These are phyloP conservation scores for Leccinum proximum DNA, from an alignment of 1,284 basidiomycete species.

Conservation along the genomic window DNA sequence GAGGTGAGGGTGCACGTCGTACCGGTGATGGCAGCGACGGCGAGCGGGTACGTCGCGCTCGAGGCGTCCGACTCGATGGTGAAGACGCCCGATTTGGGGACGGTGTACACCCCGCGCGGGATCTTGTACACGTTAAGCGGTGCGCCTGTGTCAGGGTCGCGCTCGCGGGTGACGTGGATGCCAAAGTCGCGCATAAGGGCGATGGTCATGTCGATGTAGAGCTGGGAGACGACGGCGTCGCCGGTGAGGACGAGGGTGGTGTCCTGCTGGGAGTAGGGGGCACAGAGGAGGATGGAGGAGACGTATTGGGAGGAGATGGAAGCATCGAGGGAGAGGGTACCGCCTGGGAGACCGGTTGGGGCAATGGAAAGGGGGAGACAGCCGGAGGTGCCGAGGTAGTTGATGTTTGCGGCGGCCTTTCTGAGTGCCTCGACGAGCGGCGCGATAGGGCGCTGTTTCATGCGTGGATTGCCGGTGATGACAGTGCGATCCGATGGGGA, in stretches of 20 bases:
- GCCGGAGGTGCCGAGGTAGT: conserved; percentile 78
- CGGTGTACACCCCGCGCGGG: conserved; percentile 77
- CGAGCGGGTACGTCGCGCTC: conserved; percentile 95
- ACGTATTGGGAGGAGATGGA: conserved; percentile 99
- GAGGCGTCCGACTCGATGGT: conserved; percentile 96
- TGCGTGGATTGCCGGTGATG: conserved; percentile 96
- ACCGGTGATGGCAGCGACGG: conserved; percentile 95
- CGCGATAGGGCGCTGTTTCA: conserved; percentile 97
- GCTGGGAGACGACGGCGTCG: conserved; percentile 87
- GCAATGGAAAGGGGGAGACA: conserved; percentile 90
- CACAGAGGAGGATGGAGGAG: conserved; percentile 94
- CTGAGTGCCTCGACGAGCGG: conserved; percentile 93
- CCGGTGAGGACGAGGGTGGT: conserved; percentile 84
- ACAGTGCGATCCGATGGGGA: conserved; percentile 49
- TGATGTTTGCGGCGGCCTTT: conserved; percentile 79
- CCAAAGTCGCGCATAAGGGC: conserved; percentile 99
- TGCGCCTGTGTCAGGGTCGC: conserved; percentile 61
- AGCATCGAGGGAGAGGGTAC: conserved; percentile 86
- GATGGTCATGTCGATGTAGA: conserved; percentile 99
- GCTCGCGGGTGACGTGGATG: conserved; percentile 70
- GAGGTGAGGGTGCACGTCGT: conserved; percentile 92
- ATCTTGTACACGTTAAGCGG: conserved; percentile 86
- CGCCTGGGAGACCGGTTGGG: conserved; percentile 84
- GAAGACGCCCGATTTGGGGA: conserved; percentile 68
- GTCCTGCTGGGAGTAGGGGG: conserved; percentile 85